phyloP scores from a whole-genome alignment of 495 filamentous ascomycete species.

The Chlorociboria aeruginascens region DNA sequence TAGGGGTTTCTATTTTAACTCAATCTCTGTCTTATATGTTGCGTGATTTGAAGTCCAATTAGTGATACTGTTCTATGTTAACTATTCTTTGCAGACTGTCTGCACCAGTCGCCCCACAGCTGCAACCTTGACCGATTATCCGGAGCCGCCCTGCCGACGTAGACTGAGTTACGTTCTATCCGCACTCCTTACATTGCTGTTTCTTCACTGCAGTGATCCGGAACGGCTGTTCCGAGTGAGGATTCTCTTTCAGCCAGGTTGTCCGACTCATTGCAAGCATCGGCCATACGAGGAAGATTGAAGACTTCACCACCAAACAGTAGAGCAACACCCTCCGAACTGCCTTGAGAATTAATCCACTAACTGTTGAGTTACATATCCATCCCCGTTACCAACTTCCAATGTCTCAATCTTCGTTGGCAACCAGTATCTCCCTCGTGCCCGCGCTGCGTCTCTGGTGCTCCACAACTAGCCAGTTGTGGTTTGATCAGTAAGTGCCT shows the following conservation, averaged over 20 bases:
- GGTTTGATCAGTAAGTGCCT: no score
- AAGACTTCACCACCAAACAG: conserved; percentile 8
- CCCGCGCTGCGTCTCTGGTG: no score
- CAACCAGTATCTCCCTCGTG: no score
- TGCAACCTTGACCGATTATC: not conserved
- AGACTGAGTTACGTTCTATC: not conserved
- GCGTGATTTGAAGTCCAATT: not conserved
- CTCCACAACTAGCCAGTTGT: no score
- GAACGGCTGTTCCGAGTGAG: conserved; percentile 37
- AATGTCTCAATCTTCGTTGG: no score
- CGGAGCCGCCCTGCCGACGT: not conserved
- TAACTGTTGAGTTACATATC: no score
- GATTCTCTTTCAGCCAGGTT: conserved; percentile 17
- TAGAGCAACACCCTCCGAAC: conserved; percentile 7
- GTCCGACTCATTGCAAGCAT: conserved; percentile 4
- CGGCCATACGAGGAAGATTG: not conserved
- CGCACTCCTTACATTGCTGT: conserved; percentile 9
- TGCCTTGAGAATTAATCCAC: no score
- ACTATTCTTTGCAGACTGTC: conserved; percentile 3
- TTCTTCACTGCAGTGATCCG: conserved; percentile 40
- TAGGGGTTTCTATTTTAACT: not conserved
- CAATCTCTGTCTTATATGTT: not conserved
- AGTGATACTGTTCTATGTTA: conserved; percentile 2
- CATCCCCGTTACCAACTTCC: no score
- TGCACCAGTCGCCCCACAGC: not conserved